Evolutionary conservation across 805 yeast species (phyloP), one percentile per base, ranked within the genome.

Genomic region (Candida awuae): DNA sequence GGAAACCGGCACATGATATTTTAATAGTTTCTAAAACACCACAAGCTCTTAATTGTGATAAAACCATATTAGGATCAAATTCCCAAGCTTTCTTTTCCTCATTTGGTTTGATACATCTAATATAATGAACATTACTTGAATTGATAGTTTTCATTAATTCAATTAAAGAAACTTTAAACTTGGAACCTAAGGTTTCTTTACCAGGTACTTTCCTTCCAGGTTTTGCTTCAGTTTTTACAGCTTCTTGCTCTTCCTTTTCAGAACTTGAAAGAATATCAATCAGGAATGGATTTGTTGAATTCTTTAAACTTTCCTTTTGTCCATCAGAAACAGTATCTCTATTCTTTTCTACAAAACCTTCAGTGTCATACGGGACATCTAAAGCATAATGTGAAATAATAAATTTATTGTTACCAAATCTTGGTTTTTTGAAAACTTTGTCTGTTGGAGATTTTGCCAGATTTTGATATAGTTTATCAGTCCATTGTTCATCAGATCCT

Each of bases 261-360:
- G 81, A 67, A 30, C 79, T 78, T 4, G 72, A 68, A 41, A 90
- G 63, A 25, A 90, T 75, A 17, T 74, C 75, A 39, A 63, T 61
- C 52, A 90, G 63, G 54, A 90, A 71, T 16, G 67, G 72, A 58
- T 84, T 87, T 14, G 72, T 67, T 0, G 95, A 65, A 13, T 72
- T 72, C 52, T 75, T 77, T 63, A 90, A 71, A 8, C 85, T 87
- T 45, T 86, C 96, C 45, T 90, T 65, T 54, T 87, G 94, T 19
- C 95, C 96, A 54, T 90, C 98, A 15, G 95, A 88, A 36, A 90
- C 97, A 7, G 97, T 86, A 61, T 90, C 98, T 67, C 97, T 78
- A 58, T 90, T 90, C 68, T 90, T 90, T 65, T 90, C 98, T 54
- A 90, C 84, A 58, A 90, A 90, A 2, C 97, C 97, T 45, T 85